Evolutionary conservation across 108 stramenopile genomes (phyloP).

Genomic region (Thalassiosira profunda): DNA sequence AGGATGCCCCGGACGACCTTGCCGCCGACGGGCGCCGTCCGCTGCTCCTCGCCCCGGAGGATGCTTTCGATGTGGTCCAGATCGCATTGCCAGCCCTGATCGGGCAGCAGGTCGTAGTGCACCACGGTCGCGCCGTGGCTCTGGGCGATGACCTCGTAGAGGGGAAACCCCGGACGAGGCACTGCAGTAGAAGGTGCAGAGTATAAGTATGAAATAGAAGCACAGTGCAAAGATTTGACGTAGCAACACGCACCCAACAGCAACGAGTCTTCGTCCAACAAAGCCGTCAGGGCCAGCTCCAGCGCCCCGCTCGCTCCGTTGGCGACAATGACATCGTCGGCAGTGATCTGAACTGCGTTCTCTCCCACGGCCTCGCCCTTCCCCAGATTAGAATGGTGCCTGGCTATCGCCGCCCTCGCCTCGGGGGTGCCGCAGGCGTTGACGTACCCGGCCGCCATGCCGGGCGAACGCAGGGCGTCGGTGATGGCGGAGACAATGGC

Average conservation of each 20-base stretch:
- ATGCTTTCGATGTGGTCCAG: slow-evolving; percentile 75
- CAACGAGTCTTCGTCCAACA: slow-evolving; percentile 74
- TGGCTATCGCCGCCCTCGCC: slow-evolving; percentile 86
- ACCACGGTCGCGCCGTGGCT: slow-evolving; percentile 82
- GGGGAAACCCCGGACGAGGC: slow-evolving; percentile 91
- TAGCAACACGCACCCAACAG: slow-evolving; percentile 50
- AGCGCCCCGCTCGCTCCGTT: slow-evolving; percentile 93
- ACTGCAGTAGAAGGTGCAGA: slow-evolving; percentile 27
- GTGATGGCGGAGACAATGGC: slow-evolving; percentile 62
- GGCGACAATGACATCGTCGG: slow-evolving; percentile 90
- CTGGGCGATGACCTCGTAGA: slow-evolving; percentile 92
- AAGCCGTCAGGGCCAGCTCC: slow-evolving; percentile 77
- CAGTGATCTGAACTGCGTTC: slow-evolving; percentile 20
- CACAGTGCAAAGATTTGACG: not conserved
- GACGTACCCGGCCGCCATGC: slow-evolving; percentile 72
- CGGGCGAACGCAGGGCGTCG: slow-evolving; percentile 26
- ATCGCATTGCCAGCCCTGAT: slow-evolving; percentile 88
- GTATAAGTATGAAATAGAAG: not conserved
- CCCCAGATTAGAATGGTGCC: slow-evolving; percentile 39
- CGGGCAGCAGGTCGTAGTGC: slow-evolving; percentile 81
- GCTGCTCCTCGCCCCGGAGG: slow-evolving; percentile 15
- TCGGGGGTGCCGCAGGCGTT: slow-evolving; percentile 76
- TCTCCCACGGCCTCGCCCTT: not conserved
- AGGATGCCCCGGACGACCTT: slow-evolving; percentile 77
- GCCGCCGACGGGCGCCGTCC: not conserved